Conservation (phyloP, 2,329 filamentous ascomycete species). For the Ustulina deusta region DNA sequence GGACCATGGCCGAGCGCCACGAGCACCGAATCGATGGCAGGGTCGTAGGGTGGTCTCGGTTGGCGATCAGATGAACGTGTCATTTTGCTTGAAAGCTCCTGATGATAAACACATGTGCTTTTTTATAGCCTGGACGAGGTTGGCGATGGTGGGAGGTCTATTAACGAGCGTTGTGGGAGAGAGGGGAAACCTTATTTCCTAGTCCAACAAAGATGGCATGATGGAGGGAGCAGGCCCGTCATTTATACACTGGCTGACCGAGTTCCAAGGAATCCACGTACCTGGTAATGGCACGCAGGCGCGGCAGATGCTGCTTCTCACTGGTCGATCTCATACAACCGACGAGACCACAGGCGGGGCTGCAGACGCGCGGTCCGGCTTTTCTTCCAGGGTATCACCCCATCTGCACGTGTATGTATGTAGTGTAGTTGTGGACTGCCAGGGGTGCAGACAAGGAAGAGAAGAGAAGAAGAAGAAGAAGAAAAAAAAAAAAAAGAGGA, state of each 20-base stretch:
- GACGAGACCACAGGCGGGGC: constrained; percentile 29
- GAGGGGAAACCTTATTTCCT: too few species aligned
- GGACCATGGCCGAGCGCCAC: constrained; percentile 44
- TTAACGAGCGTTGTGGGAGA: not conserved
- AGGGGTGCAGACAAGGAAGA: not conserved
- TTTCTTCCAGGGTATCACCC: constrained; percentile 22
- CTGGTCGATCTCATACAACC: constrained; percentile 31
- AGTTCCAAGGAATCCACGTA: constrained; percentile 31
- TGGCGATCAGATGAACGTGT: constrained; percentile 45
- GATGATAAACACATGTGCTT: constrained; percentile 23
- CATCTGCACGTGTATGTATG: not conserved
- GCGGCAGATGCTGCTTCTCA: constrained; percentile 33
- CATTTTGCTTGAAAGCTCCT: constrained; percentile 40
- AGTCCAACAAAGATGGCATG: too few species aligned
- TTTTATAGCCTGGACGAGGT: constrained; percentile 5
- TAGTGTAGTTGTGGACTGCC: not conserved
- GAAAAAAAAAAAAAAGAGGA: not conserved
- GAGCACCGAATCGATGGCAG: constrained; percentile 46
- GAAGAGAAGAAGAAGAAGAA: not conserved
- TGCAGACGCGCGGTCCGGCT: constrained; percentile 32
- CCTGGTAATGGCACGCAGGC: constrained; percentile 31
- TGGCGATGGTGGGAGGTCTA: not conserved
- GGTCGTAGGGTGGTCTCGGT: constrained; percentile 49
- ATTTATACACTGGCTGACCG: constrained; percentile 32
- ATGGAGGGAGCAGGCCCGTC: constrained; percentile 10